Evolutionary conservation across 768 basidiomycete species (phyloP).

Genomic region (Tulasnella sp.): DNA sequence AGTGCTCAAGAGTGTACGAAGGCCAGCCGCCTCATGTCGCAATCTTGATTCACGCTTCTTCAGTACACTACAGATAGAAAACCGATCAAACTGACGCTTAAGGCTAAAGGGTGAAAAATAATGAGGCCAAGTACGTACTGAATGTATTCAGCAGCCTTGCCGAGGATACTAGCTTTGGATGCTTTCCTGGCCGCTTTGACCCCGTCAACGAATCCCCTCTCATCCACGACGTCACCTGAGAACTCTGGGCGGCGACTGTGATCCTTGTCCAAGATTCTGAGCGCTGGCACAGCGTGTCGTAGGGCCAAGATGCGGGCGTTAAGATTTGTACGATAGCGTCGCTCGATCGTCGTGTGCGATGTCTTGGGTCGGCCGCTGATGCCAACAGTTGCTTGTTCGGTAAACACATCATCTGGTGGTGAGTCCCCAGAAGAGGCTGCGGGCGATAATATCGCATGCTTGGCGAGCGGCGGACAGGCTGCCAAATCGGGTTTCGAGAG

Average conservation of each 20-base stretch:
- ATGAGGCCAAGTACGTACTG: constrained; percentile 28
- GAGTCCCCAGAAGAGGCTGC: background rate
- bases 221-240: constrained; percentile 52
- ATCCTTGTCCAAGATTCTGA: constrained; percentile 63
- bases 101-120: background rate
- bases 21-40: constrained; percentile 60
- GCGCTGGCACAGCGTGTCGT: constrained; percentile 69
- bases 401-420: background rate
- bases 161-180: constrained; percentile 81
- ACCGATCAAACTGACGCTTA: constrained; percentile 16
- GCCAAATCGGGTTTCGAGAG: constrained; percentile 5
- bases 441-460: background rate
- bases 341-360: constrained; percentile 80
- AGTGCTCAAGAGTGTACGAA: constrained; percentile 54
- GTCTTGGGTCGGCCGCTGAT: constrained; percentile 52
- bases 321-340: constrained; percentile 78
- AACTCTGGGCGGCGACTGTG: constrained; percentile 11
- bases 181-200: constrained; percentile 85
- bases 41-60: constrained; percentile 67
- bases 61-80: constrained; percentile 41
- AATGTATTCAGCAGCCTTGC: constrained; percentile 87
- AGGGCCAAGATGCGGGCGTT: constrained; percentile 77
- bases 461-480: constrained; percentile 6
- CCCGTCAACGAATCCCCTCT: constrained; percentile 81
- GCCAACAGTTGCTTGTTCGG: background rate